Conservation (phyloP, 176 grass and related monocot genomes). For the Pontederia crassipes region DNA sequence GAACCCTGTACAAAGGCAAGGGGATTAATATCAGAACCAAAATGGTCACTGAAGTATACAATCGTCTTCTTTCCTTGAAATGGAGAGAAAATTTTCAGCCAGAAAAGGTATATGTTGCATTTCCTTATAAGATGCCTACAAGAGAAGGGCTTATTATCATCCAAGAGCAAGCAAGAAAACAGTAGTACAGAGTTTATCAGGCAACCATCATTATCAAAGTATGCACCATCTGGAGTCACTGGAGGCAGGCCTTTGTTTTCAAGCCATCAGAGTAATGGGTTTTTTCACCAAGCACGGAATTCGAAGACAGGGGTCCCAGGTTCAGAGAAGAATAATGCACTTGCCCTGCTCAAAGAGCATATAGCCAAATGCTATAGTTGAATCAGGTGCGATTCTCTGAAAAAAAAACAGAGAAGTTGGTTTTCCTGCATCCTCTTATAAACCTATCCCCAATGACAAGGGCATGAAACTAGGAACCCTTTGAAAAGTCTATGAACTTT, state of each 20-base stretch:
- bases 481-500: constrained; percentile 10
- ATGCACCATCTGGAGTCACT: constrained; percentile 22
- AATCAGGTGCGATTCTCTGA: constrained; percentile 21
- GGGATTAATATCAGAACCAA: not conserved
- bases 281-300: constrained; percentile 33
- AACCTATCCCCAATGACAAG: constrained; percentile 32
- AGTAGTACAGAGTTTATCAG: constrained; percentile 32
- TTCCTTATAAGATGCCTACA: constrained; percentile 49
- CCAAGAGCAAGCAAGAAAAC: constrained; percentile 34
- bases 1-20: no score
- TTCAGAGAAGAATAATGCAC: constrained; percentile 21
- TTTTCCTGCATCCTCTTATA: not conserved
- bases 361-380: constrained; percentile 18
- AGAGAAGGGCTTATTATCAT: constrained; percentile 18
- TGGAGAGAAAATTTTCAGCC: constrained; percentile 14
- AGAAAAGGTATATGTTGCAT: constrained; percentile 47
- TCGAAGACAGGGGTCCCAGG: constrained; percentile 26
- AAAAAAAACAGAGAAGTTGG: constrained; percentile 22
- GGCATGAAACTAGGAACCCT: constrained; percentile 37
- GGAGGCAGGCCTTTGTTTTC: constrained; percentile 37
- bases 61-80: not conserved
- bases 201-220: constrained; percentile 29
- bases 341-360: constrained; percentile 18
- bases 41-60: no score
- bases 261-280: constrained; percentile 34